These are phyloP conservation scores for Magnaporthales sp. DNA, from an alignment of 2,329 filamentous ascomycete genomes.

Conservation along the genomic window DNA sequence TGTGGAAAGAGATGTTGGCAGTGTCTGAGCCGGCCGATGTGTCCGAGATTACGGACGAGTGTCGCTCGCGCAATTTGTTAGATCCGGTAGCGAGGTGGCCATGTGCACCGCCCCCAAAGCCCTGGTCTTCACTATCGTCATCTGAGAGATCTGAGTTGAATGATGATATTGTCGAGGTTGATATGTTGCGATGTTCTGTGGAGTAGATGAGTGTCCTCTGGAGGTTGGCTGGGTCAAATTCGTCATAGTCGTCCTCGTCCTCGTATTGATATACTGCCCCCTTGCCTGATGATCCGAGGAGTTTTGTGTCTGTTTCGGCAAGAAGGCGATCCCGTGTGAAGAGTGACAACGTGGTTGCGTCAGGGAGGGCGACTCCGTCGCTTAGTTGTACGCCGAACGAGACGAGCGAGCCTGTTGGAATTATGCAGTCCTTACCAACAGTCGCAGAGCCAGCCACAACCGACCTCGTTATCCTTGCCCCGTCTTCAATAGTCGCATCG, in stretches of 20 bases:
- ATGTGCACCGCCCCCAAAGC: slow-evolving; percentile 32
- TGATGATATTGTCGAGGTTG: slow-evolving; percentile 47
- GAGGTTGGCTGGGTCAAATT: slow-evolving; percentile 38
- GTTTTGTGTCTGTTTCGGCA: slow-evolving; percentile 29
- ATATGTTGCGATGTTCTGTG: slow-evolving; percentile 42
- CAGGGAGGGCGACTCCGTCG: slow-evolving; percentile 43
- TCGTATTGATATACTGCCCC: slow-evolving; percentile 42
- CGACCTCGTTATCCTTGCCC: slow-evolving; percentile 58
- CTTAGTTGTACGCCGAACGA: slow-evolving; percentile 70
- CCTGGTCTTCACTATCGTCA: slow-evolving; percentile 53
- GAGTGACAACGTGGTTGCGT: slow-evolving; percentile 26
- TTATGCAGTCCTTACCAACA: slow-evolving; percentile 60
- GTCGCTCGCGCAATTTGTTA: slow-evolving; percentile 16
- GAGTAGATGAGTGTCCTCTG: slow-evolving; percentile 48
- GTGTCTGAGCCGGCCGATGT: slow-evolving; percentile 35
- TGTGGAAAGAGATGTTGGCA: slow-evolving; percentile 53
- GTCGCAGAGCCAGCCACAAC: slow-evolving; percentile 67
- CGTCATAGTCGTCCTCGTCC: slow-evolving; percentile 35
- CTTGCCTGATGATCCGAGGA: slow-evolving; percentile 42
- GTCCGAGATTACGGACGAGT: neutral
- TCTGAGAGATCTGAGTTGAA: slow-evolving; percentile 57
- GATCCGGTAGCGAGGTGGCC: slow-evolving; percentile 16
- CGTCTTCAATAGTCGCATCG: slow-evolving; percentile 67
- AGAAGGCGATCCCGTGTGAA: slow-evolving; percentile 26
- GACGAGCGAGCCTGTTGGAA: slow-evolving; percentile 67